Evolutionary conservation across 495 filamentous ascomycete species (phyloP), one percentile per base, ranked within the genome.

Genomic region (Penicillium silybi): DNA sequence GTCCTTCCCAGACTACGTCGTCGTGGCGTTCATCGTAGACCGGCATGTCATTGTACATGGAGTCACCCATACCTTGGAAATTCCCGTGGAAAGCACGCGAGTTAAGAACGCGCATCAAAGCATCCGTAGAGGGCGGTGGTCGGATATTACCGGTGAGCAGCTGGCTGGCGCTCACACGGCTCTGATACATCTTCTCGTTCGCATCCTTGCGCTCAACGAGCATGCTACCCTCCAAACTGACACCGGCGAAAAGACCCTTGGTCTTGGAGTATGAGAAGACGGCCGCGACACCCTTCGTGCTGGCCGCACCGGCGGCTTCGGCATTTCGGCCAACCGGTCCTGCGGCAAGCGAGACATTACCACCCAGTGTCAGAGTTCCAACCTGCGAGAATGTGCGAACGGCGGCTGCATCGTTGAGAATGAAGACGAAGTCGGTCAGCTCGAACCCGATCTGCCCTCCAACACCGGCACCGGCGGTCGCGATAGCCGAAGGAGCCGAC

Each of bases 401-500:
- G 20, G 93, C 93, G 37, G 80, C 83, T 37, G 85, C 80, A 65
- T 98, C 93, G 69, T 98, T 98, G 44, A 98, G 84, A 52, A 97
- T 96, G 76, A 98, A 97, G 60, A 98, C 95, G 66, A 98, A 97
- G 66, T 98, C 93, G 38, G 95, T 97, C 53, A 98, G 74, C 69
- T 98, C 93, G 74, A 96, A 92, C 26, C 93, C 93, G 63, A 98
- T 95, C 68, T 98, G 93, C 18, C 93, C 92, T 59, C 93, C 93
- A 57, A 97, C 92, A 22, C 93, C 93, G 49, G 86, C 95, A 58
- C 93, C 93, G 20, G 87, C 88, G 17, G 89, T 93, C 45, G 85
- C 84, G 55, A 98, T 95, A 17, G 93, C 95, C 15, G 88, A 90
- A 6, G 93, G 93, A 15, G 93, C 95, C 50, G 89, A 95, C 93